Base-by-base conservation (phyloP, 1,284 basidiomycete species). In the Ganoderma lingzhi region DNA sequence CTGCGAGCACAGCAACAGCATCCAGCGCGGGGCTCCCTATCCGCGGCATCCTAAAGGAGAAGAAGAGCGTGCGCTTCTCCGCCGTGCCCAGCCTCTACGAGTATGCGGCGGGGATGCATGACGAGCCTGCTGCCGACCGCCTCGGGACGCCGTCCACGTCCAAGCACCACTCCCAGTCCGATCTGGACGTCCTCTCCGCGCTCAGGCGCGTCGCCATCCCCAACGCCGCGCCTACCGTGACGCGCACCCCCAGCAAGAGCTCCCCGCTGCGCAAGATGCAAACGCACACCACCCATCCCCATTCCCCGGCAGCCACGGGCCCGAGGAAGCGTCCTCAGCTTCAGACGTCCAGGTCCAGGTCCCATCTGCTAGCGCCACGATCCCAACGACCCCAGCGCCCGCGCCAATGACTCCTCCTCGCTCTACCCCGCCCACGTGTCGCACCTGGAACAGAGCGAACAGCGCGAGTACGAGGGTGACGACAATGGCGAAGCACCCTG, bases 31-130 rank as follows among this genome's bases (percentile, higher is more conserved):
- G 71, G 60, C 9, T 51, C 12, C 80, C 78, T 4, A 71, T 76
- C 6, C 76, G 75, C n/a, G 78, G 80, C 19, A 82, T 82, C 63
- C 77, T 82, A 55, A 82, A 82, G 70, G 77, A 73, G 69, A 78
- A 76, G 74, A 82, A 82, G 77, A 79, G 77, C 63, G 80, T 82
- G 37, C 76, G 80, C 37, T 81, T 82, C 69, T 80, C 80, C 2
- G 70, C 76, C 17, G 71, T 79, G 42, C 78, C 79, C 19, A 73
- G 74, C 55, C 70, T 74, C 44, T 75, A 75, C 63, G 78, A 77
- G 51, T 76, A 76, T 62, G 37, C 41, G 28, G 28, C 23, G 30
- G 28, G 53, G 30, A 63, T 19, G 42, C 59, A 67, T 32, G n/a
- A 32, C 56, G 14, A 30, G 59, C 12, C 39, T 5, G 23, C 37